phyloP scores from a whole-genome alignment of 345 rosid species.

The Citrus cavaleriei region DNA sequence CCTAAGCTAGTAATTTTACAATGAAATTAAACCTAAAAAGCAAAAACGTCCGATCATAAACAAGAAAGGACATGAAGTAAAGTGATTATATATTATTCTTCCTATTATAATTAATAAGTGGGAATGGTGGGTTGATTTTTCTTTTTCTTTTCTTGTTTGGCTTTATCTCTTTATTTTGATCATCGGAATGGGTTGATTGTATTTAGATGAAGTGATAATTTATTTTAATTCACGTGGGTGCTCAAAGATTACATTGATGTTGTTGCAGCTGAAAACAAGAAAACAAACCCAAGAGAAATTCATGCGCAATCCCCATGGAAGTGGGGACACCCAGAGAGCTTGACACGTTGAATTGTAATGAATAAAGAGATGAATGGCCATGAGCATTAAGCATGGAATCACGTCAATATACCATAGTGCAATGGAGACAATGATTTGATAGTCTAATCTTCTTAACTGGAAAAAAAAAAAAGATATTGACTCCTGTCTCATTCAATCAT shows the following conservation, averaged over 20 bases:
- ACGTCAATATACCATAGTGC: not conserved
- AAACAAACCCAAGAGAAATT: not conserved
- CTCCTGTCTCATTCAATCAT: not conserved
- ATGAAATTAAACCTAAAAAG: no score
- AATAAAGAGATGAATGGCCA: not conserved
- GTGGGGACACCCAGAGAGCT: not conserved
- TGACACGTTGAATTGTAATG: not conserved
- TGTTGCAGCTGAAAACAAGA: not conserved
- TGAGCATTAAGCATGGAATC: not conserved
- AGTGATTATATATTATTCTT: not conserved
- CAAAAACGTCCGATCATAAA: not conserved
- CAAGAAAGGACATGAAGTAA: not conserved
- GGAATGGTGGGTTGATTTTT: not conserved
- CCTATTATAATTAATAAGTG: not conserved
- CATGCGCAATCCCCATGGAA: not conserved
- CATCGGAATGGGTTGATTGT: not conserved
- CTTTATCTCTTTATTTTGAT: not conserved
- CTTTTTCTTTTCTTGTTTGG: no score
- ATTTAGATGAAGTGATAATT: not conserved
- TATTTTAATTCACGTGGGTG: not conserved
- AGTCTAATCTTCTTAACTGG: not conserved
- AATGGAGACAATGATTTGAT: not conserved
- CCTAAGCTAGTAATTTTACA: no score
- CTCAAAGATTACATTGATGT: not conserved
- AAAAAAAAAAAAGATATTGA: not conserved